A percentile compares a stretch with the other conserved stretches of the same genome.
These are phyloP conservation scores for Neofusicoccum parvum DNA, from an alignment of 2,329 filamentous ascomycete genomes.

Conservation along the genomic window DNA sequence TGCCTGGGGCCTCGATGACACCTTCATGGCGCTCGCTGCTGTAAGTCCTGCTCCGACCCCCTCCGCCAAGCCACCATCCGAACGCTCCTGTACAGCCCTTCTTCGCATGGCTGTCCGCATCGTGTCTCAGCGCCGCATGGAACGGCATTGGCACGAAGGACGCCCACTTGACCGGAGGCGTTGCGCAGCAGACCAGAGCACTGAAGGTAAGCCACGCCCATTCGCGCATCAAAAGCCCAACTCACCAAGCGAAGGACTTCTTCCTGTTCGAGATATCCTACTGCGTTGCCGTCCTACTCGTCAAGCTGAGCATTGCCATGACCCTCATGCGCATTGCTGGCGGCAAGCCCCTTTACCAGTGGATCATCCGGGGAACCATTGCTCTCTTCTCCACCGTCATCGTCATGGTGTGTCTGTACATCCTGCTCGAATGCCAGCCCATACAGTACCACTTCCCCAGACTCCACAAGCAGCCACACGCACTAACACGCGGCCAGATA, in stretches of 20 bases:
- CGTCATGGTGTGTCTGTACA: conserved; percentile 35
- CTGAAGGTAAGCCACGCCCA: neutral
- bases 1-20: neutral
- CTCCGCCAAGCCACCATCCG: neutral
- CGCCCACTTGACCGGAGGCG: neutral
- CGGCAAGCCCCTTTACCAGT: conserved; percentile 29
- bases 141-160: neutral
- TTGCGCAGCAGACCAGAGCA: neutral
- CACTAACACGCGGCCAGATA: neutral
- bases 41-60: neutral
- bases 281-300: conserved; percentile 36
- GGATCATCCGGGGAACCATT: conserved; percentile 32
- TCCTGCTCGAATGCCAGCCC: conserved; percentile 39
- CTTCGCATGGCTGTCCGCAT: conserved; percentile 3
- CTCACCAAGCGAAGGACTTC: conserved; percentile 31
- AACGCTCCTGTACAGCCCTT: neutral
- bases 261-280: conserved; percentile 41
- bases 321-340: conserved; percentile 39
- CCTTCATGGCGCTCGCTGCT: neutral
- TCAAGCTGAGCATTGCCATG: conserved; percentile 39
- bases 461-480: neutral
- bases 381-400: conserved; percentile 33
- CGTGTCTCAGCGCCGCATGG: neutral
- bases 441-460: conserved; percentile 24
- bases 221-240: too few species aligned